Conservation (phyloP, 139 green algal species). For the Haematococcus lacustris region DNA sequence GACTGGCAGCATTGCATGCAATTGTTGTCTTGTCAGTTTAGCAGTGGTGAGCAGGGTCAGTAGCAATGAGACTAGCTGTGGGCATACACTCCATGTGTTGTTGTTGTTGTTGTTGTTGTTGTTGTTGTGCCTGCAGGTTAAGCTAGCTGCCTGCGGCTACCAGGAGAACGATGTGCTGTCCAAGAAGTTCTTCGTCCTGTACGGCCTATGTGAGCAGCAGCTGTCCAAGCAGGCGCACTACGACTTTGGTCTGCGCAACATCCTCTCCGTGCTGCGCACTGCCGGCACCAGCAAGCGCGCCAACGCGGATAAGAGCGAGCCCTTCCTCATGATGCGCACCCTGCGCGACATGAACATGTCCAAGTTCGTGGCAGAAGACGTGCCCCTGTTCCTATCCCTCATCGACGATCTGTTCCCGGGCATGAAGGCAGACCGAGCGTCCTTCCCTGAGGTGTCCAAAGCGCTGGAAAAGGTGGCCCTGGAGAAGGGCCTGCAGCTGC, state of each 20-base stretch:
- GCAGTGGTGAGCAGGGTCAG: no score
- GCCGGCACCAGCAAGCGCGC: conserved; percentile 82
- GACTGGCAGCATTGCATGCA: no score
- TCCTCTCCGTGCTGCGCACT: conserved; percentile 81
- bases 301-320: conserved; percentile 76
- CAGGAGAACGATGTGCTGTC: conserved; percentile 89
- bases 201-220: conserved; percentile 95
- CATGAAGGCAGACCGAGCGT: conserved; percentile 56
- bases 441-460: conserved; percentile 54
- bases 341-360: conserved; percentile 93
- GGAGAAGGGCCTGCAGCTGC: conserved; percentile 63
- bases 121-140: conserved; percentile 74
- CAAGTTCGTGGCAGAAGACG: conserved; percentile 96
- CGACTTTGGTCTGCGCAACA: conserved; percentile 96
- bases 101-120: no score
- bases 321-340: conserved; percentile 70
- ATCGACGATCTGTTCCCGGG: conserved; percentile 92
- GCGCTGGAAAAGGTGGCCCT: conserved; percentile 34
- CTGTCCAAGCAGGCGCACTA: conserved; percentile 96
- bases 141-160: conserved; percentile 87
- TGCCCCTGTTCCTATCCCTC: conserved; percentile 89
- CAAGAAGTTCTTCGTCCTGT: conserved; percentile 96
- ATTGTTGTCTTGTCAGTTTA: no score
- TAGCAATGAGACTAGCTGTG: no score
- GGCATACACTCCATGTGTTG: no score